These are phyloP conservation scores for Talaromyces ruber DNA, from an alignment of 495 filamentous ascomycete species.

Conservation along the genomic window DNA sequence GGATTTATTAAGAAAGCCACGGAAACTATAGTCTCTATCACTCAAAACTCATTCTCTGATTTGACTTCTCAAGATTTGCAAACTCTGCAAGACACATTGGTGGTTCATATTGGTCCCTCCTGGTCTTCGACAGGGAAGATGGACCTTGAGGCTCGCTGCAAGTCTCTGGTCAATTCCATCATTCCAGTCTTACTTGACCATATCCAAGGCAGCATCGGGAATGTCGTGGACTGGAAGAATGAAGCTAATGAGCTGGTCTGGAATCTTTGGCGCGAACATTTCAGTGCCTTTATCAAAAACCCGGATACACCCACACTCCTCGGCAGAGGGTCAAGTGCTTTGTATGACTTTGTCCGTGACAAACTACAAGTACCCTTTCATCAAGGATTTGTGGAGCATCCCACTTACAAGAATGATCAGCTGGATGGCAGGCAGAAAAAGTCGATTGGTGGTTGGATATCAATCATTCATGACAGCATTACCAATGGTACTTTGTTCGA, in stretches of 20 bases:
- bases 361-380: conserved; percentile 19
- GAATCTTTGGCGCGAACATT: conserved; percentile 6
- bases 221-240: conserved; percentile 9
- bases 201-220: background rate
- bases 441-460: conserved; percentile 19
- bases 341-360: conserved; percentile 16
- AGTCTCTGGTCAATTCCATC: background rate
- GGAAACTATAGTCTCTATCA: background rate
- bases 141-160: background rate
- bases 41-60: background rate
- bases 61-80: conserved; percentile 20
- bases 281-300: conserved; percentile 1
- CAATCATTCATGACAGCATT: conserved; percentile 19
- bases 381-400: conserved; percentile 21
- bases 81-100: background rate
- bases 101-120: background rate
- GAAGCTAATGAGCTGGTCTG: conserved; percentile 5
- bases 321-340: conserved; percentile 11
- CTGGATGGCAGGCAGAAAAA: conserved; percentile 15
- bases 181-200: background rate
- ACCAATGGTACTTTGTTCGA: background rate
- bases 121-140: background rate
- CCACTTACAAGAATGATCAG: conserved; percentile 2
- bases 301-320: conserved; percentile 13
- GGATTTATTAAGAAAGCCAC: background rate